Conservation (phyloP, 805 yeast species). For the Brettanomyces sp. region DNA sequence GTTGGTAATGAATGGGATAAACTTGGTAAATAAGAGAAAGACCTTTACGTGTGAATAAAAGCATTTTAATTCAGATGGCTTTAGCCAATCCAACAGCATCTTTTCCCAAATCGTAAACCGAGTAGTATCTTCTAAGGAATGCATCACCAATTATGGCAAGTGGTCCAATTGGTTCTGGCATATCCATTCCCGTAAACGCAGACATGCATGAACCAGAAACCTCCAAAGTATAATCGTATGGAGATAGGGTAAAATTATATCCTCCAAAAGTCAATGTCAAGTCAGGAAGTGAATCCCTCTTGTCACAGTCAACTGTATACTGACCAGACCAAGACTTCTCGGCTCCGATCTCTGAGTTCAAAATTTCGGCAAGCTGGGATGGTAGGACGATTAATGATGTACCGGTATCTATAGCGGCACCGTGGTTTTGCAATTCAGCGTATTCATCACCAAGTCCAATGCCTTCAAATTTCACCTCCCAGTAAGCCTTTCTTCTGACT, state of each 20-base stretch:
- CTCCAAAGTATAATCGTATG: conserved; percentile 91
- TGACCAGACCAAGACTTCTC: conserved; percentile 97
- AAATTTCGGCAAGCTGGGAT: conserved; percentile 88
- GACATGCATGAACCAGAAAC: conserved; percentile 93
- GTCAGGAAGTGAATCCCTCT: conserved; percentile 80
- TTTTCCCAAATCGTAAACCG: conserved; percentile 83
- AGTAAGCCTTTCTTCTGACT: conserved; percentile 97
- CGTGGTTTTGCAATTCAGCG: conserved; percentile 72
- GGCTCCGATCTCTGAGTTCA: conserved; percentile 95
- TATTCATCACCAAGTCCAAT: conserved; percentile 87
- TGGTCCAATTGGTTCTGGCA: conserved; percentile 96
- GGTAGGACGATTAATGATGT: conserved; percentile 94
- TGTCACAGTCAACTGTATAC: conserved; percentile 83
- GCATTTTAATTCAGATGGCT: conserved; percentile 35
- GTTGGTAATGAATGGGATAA: too few relatives aligned
- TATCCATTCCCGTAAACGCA: conserved; percentile 93
- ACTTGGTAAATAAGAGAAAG: not conserved
- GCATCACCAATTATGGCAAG: conserved; percentile 96
- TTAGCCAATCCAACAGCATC: conserved; percentile 92
- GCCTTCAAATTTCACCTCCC: conserved; percentile 95
- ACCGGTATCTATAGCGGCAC: conserved; percentile 99
- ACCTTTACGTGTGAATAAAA: not conserved
- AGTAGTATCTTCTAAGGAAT: conserved; percentile 90
- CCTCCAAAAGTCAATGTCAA: conserved; percentile 86
- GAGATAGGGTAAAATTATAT: conserved; percentile 78